A percentile compares a stretch with the other conserved stretches of the same genome.
Evolutionary conservation across 2,329 filamentous ascomycete genomes (phyloP).

Genomic region (Alternaria panax): DNA sequence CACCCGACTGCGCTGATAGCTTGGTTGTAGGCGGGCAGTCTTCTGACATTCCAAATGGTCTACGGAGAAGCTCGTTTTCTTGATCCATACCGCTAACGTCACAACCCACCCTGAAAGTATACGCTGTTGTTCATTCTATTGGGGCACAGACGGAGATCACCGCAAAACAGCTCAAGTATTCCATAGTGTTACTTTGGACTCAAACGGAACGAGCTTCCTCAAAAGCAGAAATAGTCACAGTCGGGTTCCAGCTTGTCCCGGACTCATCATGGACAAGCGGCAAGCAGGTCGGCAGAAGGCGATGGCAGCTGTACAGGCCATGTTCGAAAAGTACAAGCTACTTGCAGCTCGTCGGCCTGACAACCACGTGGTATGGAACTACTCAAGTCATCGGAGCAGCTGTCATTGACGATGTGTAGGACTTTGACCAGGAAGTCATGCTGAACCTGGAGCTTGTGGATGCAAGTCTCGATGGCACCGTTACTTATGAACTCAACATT

Average conservation of each 20-base stretch:
- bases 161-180: neutral
- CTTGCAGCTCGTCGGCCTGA: slow-evolving; percentile 41
- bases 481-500: slow-evolving; percentile 46
- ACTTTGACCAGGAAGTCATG: slow-evolving; percentile 51
- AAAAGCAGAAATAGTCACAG: neutral
- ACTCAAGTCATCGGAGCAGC: neutral
- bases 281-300: slow-evolving; percentile 42
- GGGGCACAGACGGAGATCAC: neutral
- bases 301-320: slow-evolving; percentile 47
- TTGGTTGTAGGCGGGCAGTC: neutral
- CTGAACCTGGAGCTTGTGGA: slow-evolving; percentile 47
- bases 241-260: neutral
- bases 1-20: neutral
- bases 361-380: slow-evolving; percentile 40
- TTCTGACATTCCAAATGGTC: neutral
- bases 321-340: slow-evolving; percentile 48
- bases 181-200: neutral
- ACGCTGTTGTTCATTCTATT: neutral
- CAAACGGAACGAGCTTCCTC: neutral
- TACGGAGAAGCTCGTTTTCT: neutral
- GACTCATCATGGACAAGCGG: slow-evolving; percentile 29
- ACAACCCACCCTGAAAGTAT: neutral
- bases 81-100: neutral
- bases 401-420: slow-evolving; percentile 28
- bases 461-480: slow-evolving; percentile 46